phyloP scores from a whole-genome alignment of 495 filamentous ascomycete species.

The Aspergillus affinis region DNA sequence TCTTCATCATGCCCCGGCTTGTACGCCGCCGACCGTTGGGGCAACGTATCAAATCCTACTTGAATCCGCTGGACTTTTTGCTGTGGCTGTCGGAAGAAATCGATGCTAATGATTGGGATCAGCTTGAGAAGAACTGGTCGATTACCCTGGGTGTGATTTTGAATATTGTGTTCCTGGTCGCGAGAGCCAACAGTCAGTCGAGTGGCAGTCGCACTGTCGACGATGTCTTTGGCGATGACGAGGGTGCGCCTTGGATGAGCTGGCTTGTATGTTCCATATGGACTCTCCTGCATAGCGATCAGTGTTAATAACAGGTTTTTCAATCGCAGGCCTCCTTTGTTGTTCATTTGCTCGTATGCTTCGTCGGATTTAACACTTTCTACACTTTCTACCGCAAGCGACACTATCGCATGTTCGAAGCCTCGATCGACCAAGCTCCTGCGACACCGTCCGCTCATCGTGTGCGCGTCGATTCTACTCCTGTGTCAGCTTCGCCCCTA shows the following conservation, averaged over 20 bases:
- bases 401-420: conserved; percentile 90
- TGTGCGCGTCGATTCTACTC: conserved; percentile 87
- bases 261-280: conserved; percentile 68
- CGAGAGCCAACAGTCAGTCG: conserved; percentile 68
- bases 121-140: conserved; percentile 69
- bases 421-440: conserved; percentile 68
- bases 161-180: conserved; percentile 79
- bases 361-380: conserved; percentile 70
- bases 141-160: conserved; percentile 68
- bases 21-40: conserved; percentile 74
- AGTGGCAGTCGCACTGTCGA: conserved; percentile 50
- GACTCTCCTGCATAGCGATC: not conserved
- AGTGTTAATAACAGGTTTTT: conserved; percentile 4
- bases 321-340: conserved; percentile 60
- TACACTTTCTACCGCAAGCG: conserved; percentile 83
- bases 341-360: conserved; percentile 61
- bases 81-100: conserved; percentile 88
- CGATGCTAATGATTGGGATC: conserved; percentile 85
- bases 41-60: conserved; percentile 72
- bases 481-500: conserved; percentile 73
- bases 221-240: conserved; percentile 82
- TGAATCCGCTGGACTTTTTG: conserved; percentile 86
- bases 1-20: conserved; percentile 64
- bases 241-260: conserved; percentile 62
- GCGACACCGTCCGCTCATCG: conserved; percentile 84